phyloP scores from a whole-genome alignment of 257 asterid species.

The Cynanchum wilfordii region DNA sequence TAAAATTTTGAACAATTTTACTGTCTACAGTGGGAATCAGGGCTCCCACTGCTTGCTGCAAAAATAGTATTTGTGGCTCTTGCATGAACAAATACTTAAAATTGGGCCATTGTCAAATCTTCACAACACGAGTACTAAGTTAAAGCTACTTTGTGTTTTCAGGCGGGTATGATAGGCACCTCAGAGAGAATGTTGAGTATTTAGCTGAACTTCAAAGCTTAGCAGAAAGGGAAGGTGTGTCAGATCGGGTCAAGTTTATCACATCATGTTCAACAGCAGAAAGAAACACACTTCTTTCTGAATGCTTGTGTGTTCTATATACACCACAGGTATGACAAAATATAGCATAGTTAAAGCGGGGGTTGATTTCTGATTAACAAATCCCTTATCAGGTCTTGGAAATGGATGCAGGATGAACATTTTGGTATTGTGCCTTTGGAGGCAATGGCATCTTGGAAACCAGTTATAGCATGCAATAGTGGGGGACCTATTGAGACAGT shows the following conservation, averaged over 20 bases:
- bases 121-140: not conserved
- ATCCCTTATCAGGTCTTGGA: not conserved
- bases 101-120: not conserved
- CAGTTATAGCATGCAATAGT: constrained; percentile 89
- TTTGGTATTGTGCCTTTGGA: constrained; percentile 96
- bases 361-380: not conserved
- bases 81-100: not conserved
- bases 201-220: constrained; percentile 67
- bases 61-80: not conserved
- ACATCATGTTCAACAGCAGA: constrained; percentile 87
- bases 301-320: constrained; percentile 75
- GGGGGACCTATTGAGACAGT: constrained; percentile 93
- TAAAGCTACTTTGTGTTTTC: constrained; percentile 1
- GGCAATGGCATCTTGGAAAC: constrained; percentile 95
- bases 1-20: not conserved
- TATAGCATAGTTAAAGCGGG: not conserved
- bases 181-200: constrained; percentile 86
- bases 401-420: constrained; percentile 66
- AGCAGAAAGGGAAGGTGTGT: constrained; percentile 68
- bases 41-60: not conserved
- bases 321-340: constrained; percentile 63
- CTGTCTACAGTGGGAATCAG: not conserved
- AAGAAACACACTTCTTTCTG: constrained; percentile 65
- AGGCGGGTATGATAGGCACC: constrained; percentile 93
- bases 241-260: constrained; percentile 53